Conservation (phyloP, 1,284 basidiomycete species). For the Thelephora terrestris region DNA sequence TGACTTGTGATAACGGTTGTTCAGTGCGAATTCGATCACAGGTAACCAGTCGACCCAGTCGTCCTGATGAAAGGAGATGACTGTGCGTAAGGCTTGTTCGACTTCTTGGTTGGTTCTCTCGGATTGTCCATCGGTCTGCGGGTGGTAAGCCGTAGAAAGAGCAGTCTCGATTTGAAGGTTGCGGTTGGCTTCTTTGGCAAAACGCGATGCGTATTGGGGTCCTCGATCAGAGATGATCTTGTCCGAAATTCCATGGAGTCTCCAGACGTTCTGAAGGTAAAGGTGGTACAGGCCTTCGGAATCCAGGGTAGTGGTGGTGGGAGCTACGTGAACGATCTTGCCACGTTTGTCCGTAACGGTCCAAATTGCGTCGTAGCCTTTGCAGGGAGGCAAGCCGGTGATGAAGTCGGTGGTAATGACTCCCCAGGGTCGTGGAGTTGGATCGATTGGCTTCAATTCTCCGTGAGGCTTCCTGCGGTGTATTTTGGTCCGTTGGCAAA, state of each 20-base stretch:
- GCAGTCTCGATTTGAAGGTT: not conserved
- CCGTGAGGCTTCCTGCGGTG: no score
- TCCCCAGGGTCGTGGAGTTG: not conserved
- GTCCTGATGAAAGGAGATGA: constrained; percentile 30
- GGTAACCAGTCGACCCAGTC: constrained; percentile 35
- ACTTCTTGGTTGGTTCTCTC: constrained; percentile 18
- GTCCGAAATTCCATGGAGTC: constrained; percentile 16
- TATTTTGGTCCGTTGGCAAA: not conserved
- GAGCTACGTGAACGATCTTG: constrained; percentile 23
- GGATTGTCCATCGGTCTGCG: constrained; percentile 7
- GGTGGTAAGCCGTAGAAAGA: constrained; percentile 4
- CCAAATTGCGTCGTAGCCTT: constrained; percentile 27
- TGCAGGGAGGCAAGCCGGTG: constrained; percentile 21
- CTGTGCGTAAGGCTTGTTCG: constrained; percentile 29
- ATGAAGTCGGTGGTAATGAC: constrained; percentile 23
- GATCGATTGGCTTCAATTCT: not conserved
- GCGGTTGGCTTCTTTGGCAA: not conserved
- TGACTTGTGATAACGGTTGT: not conserved
- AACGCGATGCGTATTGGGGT: constrained; percentile 12
- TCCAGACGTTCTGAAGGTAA: constrained; percentile 21
- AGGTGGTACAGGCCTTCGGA: constrained; percentile 17
- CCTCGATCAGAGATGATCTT: constrained; percentile 19
- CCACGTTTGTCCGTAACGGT: constrained; percentile 26
- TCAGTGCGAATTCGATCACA: constrained; percentile 26
- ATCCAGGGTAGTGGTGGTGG: constrained; percentile 18